These are phyloP conservation scores for Lasiodiplodia sp. DNA, from an alignment of 2,329 filamentous ascomycete genomes.

Conservation along the genomic window DNA sequence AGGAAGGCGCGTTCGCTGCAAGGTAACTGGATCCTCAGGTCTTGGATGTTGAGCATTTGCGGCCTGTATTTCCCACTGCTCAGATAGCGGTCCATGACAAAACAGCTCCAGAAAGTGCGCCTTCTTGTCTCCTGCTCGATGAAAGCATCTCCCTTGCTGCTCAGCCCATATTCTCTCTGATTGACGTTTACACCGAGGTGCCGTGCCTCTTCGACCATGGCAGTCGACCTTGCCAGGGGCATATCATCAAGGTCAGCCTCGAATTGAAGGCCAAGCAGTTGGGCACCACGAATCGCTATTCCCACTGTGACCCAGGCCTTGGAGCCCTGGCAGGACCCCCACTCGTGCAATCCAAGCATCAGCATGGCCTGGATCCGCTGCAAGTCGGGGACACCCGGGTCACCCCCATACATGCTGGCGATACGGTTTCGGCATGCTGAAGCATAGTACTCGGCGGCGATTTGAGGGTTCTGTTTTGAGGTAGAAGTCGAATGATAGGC, in stretches of 20 bases:
- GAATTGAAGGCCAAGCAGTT: constrained; percentile 40
- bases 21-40: constrained; percentile 71
- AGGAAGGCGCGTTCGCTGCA: constrained; percentile 72
- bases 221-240: constrained; percentile 44
- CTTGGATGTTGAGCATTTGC: constrained; percentile 65
- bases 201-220: constrained; percentile 30
- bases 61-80: constrained; percentile 69
- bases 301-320: constrained; percentile 73
- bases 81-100: constrained; percentile 74
- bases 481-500: constrained; percentile 61
- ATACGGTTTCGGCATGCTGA: constrained; percentile 62
- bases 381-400: constrained; percentile 61
- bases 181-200: constrained; percentile 42
- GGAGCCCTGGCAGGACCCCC: constrained; percentile 68
- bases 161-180: constrained; percentile 41
- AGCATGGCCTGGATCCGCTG: constrained; percentile 72
- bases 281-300: constrained; percentile 65
- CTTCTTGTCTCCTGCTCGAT: constrained; percentile 70
- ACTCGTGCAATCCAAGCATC: constrained; percentile 76
- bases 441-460: constrained; percentile 71
- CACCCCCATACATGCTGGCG: constrained; percentile 56
- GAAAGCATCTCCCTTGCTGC: constrained; percentile 50
- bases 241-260: constrained; percentile 39
- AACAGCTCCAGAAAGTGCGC: constrained; percentile 77
- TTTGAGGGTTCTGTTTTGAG: constrained; percentile 58